Evolutionary conservation across 75 land plant species (phyloP).

Genomic region (Sequoiadendron giganteum): DNA sequence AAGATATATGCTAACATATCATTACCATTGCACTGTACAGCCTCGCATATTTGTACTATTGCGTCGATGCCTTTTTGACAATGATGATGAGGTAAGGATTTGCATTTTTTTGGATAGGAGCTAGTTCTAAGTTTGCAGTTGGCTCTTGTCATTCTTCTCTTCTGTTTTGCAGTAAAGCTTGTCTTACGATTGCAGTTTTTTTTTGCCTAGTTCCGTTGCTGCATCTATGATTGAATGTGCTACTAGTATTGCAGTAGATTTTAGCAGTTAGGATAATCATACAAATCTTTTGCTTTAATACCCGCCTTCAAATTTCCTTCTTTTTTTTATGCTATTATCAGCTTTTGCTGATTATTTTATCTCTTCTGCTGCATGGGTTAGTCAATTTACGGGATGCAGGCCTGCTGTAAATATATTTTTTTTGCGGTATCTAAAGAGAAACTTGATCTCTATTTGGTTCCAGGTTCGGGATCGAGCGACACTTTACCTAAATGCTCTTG

Average conservation of each 20-base stretch:
- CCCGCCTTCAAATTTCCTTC: neutral
- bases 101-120: neutral
- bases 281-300: neutral
- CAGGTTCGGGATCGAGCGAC: conserved; percentile 99
- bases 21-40: conserved; percentile 32
- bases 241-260: neutral
- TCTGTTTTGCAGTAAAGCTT: neutral
- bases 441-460: neutral
- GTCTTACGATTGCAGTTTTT: neutral
- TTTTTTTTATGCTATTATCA: neutral
- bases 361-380: too few relatives aligned
- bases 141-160: neutral
- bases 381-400: neutral
- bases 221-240: neutral
- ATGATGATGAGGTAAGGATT: conserved; percentile 89
- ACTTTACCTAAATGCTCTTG: conserved; percentile 76
- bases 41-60: conserved; percentile 88
- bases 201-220: neutral
- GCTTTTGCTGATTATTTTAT: neutral
- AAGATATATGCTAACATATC: conserved; percentile 1
- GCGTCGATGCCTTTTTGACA: conserved; percentile 89
- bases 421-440: neutral
- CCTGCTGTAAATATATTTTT: neutral
- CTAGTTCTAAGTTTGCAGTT: conserved; percentile 7
- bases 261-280: neutral